Percentiles rank a stretch among this genome's conserved stretches.
phyloP scores from a whole-genome alignment of 2,329 filamentous ascomycete genomes.

The Phialophora macrospora region DNA sequence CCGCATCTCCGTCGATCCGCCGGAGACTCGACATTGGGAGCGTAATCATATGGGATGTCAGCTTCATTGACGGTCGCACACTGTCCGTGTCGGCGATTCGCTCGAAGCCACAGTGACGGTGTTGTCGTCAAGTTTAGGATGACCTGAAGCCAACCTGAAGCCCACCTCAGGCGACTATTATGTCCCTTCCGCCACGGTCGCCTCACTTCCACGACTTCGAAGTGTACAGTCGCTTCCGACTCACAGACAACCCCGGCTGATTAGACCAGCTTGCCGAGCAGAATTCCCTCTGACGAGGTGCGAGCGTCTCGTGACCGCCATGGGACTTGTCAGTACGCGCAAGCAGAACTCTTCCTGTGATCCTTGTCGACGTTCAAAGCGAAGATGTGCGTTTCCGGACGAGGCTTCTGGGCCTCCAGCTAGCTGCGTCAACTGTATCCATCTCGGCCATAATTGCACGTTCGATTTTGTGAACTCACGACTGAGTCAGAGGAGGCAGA shows the following conservation, averaged over 20 bases:
- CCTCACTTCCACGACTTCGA: neutral
- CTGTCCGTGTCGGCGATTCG: neutral
- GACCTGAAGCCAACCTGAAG: neutral
- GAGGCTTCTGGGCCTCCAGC: constrained; percentile 1
- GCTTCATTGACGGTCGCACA: neutral
- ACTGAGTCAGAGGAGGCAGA: constrained; percentile 17
- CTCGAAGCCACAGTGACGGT: neutral
- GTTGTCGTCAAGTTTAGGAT: neutral
- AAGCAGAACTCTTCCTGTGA: constrained; percentile 34
- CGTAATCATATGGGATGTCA: neutral
- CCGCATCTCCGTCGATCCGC: neutral
- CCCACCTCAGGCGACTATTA: neutral
- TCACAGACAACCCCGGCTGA: neutral
- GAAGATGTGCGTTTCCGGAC: constrained; percentile 21
- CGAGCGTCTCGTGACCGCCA: neutral
- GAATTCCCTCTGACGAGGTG: neutral
- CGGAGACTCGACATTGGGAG: neutral
- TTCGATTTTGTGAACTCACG: constrained; percentile 28
- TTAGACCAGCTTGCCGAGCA: neutral
- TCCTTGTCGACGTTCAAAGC: constrained; percentile 27
- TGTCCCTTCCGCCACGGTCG: neutral
- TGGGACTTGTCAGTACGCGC: neutral
- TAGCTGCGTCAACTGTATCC: constrained; percentile 25
- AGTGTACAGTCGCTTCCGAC: neutral
- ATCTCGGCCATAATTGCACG: constrained; percentile 26